Evolutionary conservation across 1,139 yeast species (phyloP).

Genomic region (Magnusiomyces tetraspermus): DNA sequence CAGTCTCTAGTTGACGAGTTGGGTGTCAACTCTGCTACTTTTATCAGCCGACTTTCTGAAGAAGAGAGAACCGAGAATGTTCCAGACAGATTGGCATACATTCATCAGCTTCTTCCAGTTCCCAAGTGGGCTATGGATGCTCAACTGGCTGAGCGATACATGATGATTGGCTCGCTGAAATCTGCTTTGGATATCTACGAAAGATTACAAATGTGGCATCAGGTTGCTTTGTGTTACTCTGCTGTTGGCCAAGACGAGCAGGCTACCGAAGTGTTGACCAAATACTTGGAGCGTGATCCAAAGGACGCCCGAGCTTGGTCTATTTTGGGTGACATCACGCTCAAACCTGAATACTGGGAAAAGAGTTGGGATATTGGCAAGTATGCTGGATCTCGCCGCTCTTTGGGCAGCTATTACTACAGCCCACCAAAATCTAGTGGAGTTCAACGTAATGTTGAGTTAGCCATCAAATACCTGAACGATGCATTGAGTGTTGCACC

Average conservation of each 20-base stretch:
- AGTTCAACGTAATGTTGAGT: constrained; percentile 41
- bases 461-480: constrained; percentile 58
- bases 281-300: constrained; percentile 50
- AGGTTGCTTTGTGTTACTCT: constrained; percentile 85
- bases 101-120: constrained; percentile 65
- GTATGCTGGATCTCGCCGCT: constrained; percentile 77
- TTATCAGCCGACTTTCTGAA: constrained; percentile 43
- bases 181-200: constrained; percentile 89
- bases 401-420: constrained; percentile 67
- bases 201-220: constrained; percentile 65
- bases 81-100: constrained; percentile 51
- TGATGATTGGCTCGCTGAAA: constrained; percentile 75
- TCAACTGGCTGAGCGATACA: constrained; percentile 73
- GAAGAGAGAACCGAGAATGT: constrained; percentile 22
- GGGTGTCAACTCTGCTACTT: constrained; percentile 50
- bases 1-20: constrained; percentile 86
- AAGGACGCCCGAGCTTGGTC: constrained; percentile 78
- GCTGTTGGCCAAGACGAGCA: constrained; percentile 66
- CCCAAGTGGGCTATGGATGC: constrained; percentile 86
- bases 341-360: constrained; percentile 69
- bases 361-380: constrained; percentile 81
- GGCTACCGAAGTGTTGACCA: constrained; percentile 52
- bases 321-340: constrained; percentile 75
- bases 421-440: constrained; percentile 54
- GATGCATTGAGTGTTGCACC: constrained; percentile 72